Conservation (phyloP, 2,329 filamentous ascomycete species). For the Torrubiella hemipterigena region DNA sequence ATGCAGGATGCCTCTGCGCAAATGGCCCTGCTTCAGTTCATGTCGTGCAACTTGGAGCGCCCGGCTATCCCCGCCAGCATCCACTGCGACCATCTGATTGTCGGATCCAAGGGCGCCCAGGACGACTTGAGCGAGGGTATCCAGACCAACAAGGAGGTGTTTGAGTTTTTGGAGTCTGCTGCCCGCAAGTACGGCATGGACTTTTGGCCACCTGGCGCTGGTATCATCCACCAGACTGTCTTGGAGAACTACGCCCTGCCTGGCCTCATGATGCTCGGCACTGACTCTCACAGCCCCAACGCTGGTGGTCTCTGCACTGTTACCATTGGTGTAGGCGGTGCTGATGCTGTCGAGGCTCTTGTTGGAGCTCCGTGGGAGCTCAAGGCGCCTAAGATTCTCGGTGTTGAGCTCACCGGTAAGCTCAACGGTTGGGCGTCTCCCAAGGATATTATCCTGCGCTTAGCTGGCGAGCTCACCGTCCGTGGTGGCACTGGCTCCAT, state of each 20-base stretch:
- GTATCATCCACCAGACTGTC: constrained; percentile 96
- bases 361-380: constrained; percentile 96
- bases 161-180: constrained; percentile 91
- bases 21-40: constrained; percentile 97
- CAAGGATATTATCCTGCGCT: constrained; percentile 86
- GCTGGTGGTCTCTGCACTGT: constrained; percentile 89
- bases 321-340: constrained; percentile 93
- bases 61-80: constrained; percentile 95
- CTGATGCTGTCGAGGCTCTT: constrained; percentile 91
- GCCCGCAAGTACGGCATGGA: constrained; percentile 86
- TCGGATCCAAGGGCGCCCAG: constrained; percentile 82
- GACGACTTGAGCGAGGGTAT: constrained; percentile 78
- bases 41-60: constrained; percentile 81
- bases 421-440: constrained; percentile 85
- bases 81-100: constrained; percentile 98
- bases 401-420: constrained; percentile 72
- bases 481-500: constrained; percentile 89
- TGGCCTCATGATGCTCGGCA: constrained; percentile 96
- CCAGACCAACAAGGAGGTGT: constrained; percentile 88
- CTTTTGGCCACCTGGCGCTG: constrained; percentile 88
- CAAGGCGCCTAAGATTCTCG: constrained; percentile 83
- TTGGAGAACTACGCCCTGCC: constrained; percentile 97
- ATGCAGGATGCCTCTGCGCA: constrained; percentile 99
- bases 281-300: constrained; percentile 94
- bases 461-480: constrained; percentile 84